Conservation (phyloP, 2,329 filamentous ascomycete species). For the Penicillium frequentans region DNA sequence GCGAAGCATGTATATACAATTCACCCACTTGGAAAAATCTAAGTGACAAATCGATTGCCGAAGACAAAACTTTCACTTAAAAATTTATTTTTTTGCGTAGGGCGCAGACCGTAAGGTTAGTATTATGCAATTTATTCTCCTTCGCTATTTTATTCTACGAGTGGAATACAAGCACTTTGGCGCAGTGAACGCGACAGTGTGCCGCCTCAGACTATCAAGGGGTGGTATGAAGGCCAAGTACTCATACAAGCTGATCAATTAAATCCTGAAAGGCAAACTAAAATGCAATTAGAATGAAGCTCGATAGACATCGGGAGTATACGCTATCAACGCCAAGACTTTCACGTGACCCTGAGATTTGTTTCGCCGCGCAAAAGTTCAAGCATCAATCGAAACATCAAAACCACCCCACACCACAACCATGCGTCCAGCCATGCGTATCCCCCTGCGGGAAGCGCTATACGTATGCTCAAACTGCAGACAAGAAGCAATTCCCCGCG, state of each 20-base stretch:
- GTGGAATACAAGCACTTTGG: not conserved
- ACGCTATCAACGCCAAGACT: slow-evolving; percentile 12
- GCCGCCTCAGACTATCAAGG: too few species aligned
- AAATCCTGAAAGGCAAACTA: too few species aligned
- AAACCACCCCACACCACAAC: slow-evolving; percentile 19
- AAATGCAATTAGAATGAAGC: not conserved
- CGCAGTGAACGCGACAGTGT: not conserved
- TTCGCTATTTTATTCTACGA: not conserved
- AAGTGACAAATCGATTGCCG: not conserved
- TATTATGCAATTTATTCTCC: not conserved
- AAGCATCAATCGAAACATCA: not conserved
- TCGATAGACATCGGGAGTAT: not conserved
- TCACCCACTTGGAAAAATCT: slow-evolving; percentile 10
- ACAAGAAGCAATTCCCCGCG: slow-evolving; percentile 34
- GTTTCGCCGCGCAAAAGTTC: slow-evolving; percentile 25
- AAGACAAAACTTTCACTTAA: not conserved
- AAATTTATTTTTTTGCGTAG: not conserved
- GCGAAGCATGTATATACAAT: slow-evolving; percentile 25
- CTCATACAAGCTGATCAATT: too few species aligned
- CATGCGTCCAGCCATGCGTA: slow-evolving; percentile 41
- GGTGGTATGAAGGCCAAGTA: too few species aligned
- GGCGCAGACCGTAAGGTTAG: not conserved
- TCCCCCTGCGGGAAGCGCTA: slow-evolving; percentile 38
- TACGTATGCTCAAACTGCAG: slow-evolving; percentile 45
- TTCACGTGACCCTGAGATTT: slow-evolving; percentile 32